Evolutionary conservation across 192 early-diverging fungal genomes (phyloP), one percentile per base, ranked within the genome.

Genomic region (Linderina pennispora): DNA sequence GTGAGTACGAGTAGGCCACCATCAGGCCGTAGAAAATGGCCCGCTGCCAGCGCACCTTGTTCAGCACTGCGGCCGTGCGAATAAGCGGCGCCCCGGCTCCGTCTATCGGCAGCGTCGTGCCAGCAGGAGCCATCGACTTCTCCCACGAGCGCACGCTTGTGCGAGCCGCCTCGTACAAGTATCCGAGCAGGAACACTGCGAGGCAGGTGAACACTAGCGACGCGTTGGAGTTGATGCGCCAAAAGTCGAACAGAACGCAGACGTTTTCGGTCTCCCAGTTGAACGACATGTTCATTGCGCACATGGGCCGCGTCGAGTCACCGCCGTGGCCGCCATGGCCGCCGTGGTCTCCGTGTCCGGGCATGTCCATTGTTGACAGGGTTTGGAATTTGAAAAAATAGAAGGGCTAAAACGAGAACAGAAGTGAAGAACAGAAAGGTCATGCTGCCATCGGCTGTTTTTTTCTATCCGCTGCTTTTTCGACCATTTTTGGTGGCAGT

Each of bases 241-340:
- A 89, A 52, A 77, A 86, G 51, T 78, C 70, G 55, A 87, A 87
- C 15, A 89, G 61, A n/a, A 89, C 74, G 34, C 87, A 89, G 2
- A 84, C 77, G 59, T 87, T 81, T 46, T 85, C 67, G 2, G 77
- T 80, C 44, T 75, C 64, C 85, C 84, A 89, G 56, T 86, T 89
- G 51, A 89, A 80, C 1, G 83, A 47, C 87, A 89, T 89, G 54
- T 79, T 77, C 77, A 79, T 79, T 26, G 62, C 66, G 14, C 77
- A 79, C 75, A 75, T 75, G 33, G 58, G 62, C 14, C 33, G 55
- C 19, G 58, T 45, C 19, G 46, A 43, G 23, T 48, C 62, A 15
- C 53, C 61, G 15, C 50, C 62, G 39, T 47, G 39, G 11, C 58
- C 74, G 17, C 61, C 76, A 3, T 67, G 74, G 24, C 64, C 75